Base-by-base conservation (phyloP, 345 rosid species). In the Gossypioides kirkii region DNA sequence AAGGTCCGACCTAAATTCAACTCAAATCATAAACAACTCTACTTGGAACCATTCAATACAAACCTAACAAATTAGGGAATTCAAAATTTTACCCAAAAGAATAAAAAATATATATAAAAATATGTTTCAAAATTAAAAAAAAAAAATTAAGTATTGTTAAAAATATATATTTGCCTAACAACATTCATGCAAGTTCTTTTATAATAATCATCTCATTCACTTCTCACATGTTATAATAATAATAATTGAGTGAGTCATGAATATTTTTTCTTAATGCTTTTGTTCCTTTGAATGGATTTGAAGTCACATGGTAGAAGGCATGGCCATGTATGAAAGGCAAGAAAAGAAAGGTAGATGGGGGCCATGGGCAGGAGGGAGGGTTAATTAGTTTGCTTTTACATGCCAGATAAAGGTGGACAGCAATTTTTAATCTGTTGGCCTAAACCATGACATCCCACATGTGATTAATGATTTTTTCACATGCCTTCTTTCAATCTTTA, bases 361-460 rank as follows among this genome's bases (percentile, higher is more conserved):
- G 25, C 1, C 58, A 53, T 53, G 25, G 25, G 25, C 58, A 53
- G 8, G 58, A 54, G 70, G 17, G 54, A 62, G 61, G 61, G 6
- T 10, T 52, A 43, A 54, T 55, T 55, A 55, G 32, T 54, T 63
- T 59, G 59, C 75, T 55, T 55, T 61, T 25, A 59, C 68, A 16
- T 60, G 47, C 68, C 43, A 23, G 16, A 54, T 4, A 11, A 43
- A 42, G 28, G 1, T 38, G 10, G 38, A 11, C 6, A 8, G 47
- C 28, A 60, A 60, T 60, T 60, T 61, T 68, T 26, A 72, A 59
- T 32, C 20, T 73, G 75, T 61, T 61, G 49, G 69, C 26, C 10
- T n/a, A 18, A 26, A 18, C 47, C 75, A 46, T 47, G 69, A 73
- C 68, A 73, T 73, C 47, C 61, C 75, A 73, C 69, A 73, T 73